A percentile compares a stretch with the other conserved stretches of the same genome.
These are phyloP conservation scores for Penicillium atrosanguineum DNA, from an alignment of 495 filamentous ascomycete species.

Conservation along the genomic window DNA sequence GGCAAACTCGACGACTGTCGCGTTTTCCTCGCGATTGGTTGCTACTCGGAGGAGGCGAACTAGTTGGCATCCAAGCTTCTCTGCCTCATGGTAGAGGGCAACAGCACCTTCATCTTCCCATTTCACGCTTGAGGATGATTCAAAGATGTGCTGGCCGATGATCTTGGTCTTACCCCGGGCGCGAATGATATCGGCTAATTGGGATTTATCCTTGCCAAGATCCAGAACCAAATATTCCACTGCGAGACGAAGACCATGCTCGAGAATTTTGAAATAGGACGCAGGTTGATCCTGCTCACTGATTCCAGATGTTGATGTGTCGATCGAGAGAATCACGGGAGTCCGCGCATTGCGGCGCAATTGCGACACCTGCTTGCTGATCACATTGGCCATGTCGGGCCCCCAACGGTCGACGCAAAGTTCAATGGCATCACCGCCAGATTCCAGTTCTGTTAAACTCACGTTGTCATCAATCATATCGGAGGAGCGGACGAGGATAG, in stretches of 20 bases:
- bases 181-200: slow-evolving; percentile 45
- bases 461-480: slow-evolving; percentile 52
- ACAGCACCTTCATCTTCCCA: slow-evolving; percentile 64
- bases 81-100: slow-evolving; percentile 54
- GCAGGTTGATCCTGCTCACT: slow-evolving; percentile 21
- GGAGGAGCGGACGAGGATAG: slow-evolving; percentile 61
- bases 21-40: slow-evolving; percentile 55
- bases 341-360: slow-evolving; percentile 57
- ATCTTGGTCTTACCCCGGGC: slow-evolving; percentile 67
- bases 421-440: slow-evolving; percentile 70
- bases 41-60: slow-evolving; percentile 66
- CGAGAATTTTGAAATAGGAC: slow-evolving; percentile 48
- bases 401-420: slow-evolving; percentile 65
- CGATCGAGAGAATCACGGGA: slow-evolving; percentile 69
- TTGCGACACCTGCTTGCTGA: slow-evolving; percentile 45
- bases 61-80: slow-evolving; percentile 65
- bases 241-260: slow-evolving; percentile 67
- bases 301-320: slow-evolving; percentile 46
- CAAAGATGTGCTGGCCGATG: slow-evolving; percentile 64
- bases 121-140: slow-evolving; percentile 45
- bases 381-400: slow-evolving; percentile 40
- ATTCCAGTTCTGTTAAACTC: slow-evolving; percentile 63
- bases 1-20: slow-evolving; percentile 54
- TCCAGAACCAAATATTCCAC: slow-evolving; percentile 74
- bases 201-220: slow-evolving; percentile 47